Percentiles rank a stretch among this genome's conserved stretches.
phyloP scores from a whole-genome alignment of 2,329 filamentous ascomycete species.

The Paramyrothecium sp. region DNA sequence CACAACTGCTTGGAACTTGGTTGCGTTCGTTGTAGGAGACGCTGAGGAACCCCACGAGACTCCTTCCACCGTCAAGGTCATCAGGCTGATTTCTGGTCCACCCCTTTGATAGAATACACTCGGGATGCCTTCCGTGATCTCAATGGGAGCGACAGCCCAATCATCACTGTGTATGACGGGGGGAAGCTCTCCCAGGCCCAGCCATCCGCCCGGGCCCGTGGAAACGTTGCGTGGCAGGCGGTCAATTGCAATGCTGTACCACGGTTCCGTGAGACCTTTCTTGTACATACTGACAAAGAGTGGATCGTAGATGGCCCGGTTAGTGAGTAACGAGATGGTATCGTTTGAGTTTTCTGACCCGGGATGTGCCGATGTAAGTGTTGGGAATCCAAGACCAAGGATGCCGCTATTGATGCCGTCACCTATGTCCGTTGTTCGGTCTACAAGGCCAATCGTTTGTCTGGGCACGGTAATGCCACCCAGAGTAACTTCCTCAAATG shows the following conservation, averaged over 20 bases:
- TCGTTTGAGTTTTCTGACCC: conserved; percentile 7
- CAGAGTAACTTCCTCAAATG: conserved; percentile 11
- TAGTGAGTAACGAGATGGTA: conserved; percentile 6
- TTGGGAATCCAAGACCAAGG: conserved; percentile 17
- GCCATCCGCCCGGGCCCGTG: conserved; percentile 13
- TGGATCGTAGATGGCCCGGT: conserved; percentile 11
- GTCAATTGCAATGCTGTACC: conserved; percentile 18
- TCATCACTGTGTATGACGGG: conserved; percentile 10
- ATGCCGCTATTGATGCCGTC: conserved; percentile 17
- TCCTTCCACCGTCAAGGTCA: conserved; percentile 13
- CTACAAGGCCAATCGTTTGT: conserved; percentile 17
- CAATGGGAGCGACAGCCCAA: conserved; percentile 12
- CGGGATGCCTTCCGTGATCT: conserved; percentile 15
- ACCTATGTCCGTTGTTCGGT: conserved; percentile 13
- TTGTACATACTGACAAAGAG: conserved; percentile 14
- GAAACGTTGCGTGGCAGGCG: conserved; percentile 5
- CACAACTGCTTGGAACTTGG: conserved; percentile 36
- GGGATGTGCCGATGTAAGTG: conserved; percentile 15
- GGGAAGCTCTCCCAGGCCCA: conserved; percentile 16
- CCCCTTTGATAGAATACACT: conserved; percentile 6
- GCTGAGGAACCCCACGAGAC: conserved; percentile 8
- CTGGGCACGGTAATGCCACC: conserved; percentile 14
- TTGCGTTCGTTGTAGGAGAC: conserved; percentile 18
- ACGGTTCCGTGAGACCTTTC: conserved; percentile 12
- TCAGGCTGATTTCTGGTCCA: conserved; percentile 11